Percentiles rank a stretch among this genome's conserved stretches.
phyloP scores from a whole-genome alignment of 768 basidiomycete genomes.

The Kwoniella dendrophila region DNA sequence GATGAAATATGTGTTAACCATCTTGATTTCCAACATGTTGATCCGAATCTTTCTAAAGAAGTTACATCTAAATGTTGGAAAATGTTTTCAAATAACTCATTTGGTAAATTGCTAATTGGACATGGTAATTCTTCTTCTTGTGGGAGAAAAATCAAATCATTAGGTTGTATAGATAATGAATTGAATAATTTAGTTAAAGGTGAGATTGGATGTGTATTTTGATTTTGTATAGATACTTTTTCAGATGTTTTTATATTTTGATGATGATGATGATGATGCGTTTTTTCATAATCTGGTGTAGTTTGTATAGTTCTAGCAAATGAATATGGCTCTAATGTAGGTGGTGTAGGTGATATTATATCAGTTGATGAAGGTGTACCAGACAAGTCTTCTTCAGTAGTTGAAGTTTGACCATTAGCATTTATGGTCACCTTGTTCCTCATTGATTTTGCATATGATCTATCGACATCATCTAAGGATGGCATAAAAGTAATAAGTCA shows the following conservation, averaged over 20 bases:
- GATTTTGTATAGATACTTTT: too few relatives aligned
- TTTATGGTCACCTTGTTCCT: not conserved
- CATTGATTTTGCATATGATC: conserved; percentile 60
- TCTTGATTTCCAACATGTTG: conserved; percentile 72
- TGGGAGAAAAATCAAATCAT: conserved; percentile 62
- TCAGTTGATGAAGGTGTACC: conserved; percentile 40
- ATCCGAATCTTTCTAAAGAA: conserved; percentile 75
- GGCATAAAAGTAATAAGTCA: not conserved
- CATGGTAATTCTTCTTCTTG: conserved; percentile 68
- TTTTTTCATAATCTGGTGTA: conserved; percentile 45
- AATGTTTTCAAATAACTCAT: conserved; percentile 72
- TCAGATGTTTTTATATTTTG: not conserved
- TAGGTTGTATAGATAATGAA: conserved; percentile 14
- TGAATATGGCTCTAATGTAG: conserved; percentile 39
- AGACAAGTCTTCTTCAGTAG: not conserved
- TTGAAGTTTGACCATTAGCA: not conserved
- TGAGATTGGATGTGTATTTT: conserved; percentile 21
- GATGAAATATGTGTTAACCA: conserved; percentile 73
- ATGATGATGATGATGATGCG: conserved; percentile 6
- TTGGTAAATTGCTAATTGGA: conserved; percentile 67
- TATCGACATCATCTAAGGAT: conserved; percentile 66
- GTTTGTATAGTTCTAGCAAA: conserved; percentile 51
- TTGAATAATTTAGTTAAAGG: conserved; percentile 28
- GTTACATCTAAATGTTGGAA: conserved; percentile 69
- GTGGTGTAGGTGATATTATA: conserved; percentile 39